Evolutionary conservation across 148 eudicot genomes (phyloP).

Genomic region (Polygonum maritimum): DNA sequence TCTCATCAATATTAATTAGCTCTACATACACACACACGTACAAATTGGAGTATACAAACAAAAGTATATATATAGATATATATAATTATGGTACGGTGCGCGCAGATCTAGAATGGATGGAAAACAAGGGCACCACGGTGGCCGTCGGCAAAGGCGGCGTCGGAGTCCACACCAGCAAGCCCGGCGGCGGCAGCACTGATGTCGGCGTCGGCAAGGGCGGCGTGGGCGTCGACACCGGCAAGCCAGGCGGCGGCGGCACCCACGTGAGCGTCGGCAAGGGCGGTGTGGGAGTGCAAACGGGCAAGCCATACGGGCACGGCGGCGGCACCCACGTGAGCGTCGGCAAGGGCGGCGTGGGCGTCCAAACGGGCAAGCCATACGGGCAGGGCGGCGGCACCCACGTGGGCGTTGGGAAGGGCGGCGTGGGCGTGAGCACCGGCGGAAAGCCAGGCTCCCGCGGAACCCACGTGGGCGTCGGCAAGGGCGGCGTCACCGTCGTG

Average conservation of each 20-base stretch:
- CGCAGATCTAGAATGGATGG: slow-evolving; percentile 15
- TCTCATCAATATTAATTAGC: no score
- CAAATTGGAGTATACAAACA: no score
- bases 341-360: slow-evolving; percentile 25
- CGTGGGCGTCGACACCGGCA: slow-evolving; percentile 15
- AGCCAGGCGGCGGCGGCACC: slow-evolving; percentile 12
- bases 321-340: slow-evolving; percentile 19
- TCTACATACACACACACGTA: no score
- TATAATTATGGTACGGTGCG: no score
- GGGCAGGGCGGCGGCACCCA: slow-evolving; percentile 10
- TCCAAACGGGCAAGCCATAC: slow-evolving; percentile 9
- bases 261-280: slow-evolving; percentile 24
- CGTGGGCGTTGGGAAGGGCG: slow-evolving; percentile 21
- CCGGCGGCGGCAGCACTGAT: slow-evolving; percentile 15
- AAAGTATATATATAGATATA: no score
- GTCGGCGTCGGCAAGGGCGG: slow-evolving; percentile 26
- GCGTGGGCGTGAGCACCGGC: slow-evolving; percentile 21
- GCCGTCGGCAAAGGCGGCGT: slow-evolving; percentile 42
- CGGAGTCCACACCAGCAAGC: slow-evolving; percentile 16
- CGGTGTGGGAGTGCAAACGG: slow-evolving; percentile 17
- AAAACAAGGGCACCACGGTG: slow-evolving; percentile 29
- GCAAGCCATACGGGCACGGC: slow-evolving; percentile 8
- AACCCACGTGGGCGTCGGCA: slow-evolving; percentile 33
- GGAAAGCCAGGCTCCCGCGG: slow-evolving; percentile 25
- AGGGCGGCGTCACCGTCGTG: slow-evolving; percentile 33